Evolutionary conservation across 1,284 basidiomycete species (phyloP).

Genomic region (Microbotryum saponariae): DNA sequence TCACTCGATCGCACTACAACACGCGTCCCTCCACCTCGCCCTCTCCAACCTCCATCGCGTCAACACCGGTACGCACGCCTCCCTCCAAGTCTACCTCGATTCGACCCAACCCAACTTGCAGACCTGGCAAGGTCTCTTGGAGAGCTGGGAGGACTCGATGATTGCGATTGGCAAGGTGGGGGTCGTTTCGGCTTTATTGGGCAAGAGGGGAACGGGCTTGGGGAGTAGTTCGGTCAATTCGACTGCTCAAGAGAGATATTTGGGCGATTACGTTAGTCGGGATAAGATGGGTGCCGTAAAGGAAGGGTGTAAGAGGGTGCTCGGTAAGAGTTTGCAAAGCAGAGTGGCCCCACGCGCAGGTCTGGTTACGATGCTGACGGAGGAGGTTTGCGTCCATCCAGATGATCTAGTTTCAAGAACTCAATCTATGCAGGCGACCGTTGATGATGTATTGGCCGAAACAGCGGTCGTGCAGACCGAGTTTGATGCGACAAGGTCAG

Average conservation of each 20-base stretch:
- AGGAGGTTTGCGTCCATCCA: background rate
- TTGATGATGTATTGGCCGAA: slow-evolving; percentile 21
- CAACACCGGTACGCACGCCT: slow-evolving; percentile 16
- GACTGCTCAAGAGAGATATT: slow-evolving; percentile 22
- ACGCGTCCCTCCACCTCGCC: slow-evolving; percentile 24
- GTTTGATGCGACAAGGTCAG: slow-evolving; percentile 26
- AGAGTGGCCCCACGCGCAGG: too few relatives aligned
- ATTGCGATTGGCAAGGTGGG: slow-evolving; percentile 24
- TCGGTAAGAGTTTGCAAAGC: slow-evolving; percentile 10
- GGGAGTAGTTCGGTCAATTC: background rate
- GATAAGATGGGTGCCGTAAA: slow-evolving; percentile 35
- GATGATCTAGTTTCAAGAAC: slow-evolving; percentile 17
- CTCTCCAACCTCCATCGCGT: slow-evolving; percentile 30
- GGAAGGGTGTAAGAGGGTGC: slow-evolving; percentile 31
- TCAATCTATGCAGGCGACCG: slow-evolving; percentile 14
- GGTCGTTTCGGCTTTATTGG: slow-evolving; percentile 19
- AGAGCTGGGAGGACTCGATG: slow-evolving; percentile 25
- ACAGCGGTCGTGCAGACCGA: slow-evolving; percentile 26
- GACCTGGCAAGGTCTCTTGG: slow-evolving; percentile 14
- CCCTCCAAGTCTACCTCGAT: slow-evolving; percentile 18
- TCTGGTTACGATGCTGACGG: too few relatives aligned
- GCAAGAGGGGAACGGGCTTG: background rate
- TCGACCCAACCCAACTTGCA: slow-evolving; percentile 7
- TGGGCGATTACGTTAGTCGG: slow-evolving; percentile 33
- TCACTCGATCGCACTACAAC: slow-evolving; percentile 25